phyloP scores from a whole-genome alignment of 805 yeast genomes.

The Kodamaea leandrae region DNA sequence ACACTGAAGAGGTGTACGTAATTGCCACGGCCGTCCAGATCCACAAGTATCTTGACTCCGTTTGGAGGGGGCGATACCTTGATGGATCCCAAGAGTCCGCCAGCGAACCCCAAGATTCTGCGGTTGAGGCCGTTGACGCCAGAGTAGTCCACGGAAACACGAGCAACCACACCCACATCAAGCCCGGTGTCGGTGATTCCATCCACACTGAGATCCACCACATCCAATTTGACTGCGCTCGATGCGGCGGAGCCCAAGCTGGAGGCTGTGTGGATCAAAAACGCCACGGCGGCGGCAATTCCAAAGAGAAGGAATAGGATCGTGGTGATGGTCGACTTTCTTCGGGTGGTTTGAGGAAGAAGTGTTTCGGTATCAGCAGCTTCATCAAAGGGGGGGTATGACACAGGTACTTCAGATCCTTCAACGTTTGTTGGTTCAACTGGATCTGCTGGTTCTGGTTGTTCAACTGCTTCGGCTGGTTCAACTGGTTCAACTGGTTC shows the following conservation, averaged over 20 bases:
- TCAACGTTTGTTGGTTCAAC: too few relatives aligned
- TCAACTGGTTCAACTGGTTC: too few relatives aligned
- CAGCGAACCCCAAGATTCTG: conserved; percentile 19
- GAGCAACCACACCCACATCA: conserved; percentile 26
- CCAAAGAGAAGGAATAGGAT: background rate
- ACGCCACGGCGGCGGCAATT: background rate
- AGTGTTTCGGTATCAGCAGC: too few relatives aligned
- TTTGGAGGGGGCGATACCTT: conserved; percentile 18
- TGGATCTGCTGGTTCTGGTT: too few relatives aligned
- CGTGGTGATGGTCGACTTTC: background rate
- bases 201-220: conserved; percentile 17
- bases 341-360: background rate
- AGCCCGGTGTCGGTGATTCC: conserved; percentile 26
- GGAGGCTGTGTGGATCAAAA: background rate
- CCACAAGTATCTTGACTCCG: conserved; percentile 19
- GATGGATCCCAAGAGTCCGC: conserved; percentile 24
- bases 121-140: conserved; percentile 24
- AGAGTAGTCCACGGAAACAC: conserved; percentile 27
- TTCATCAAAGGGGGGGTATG: background rate
- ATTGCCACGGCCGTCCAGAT: conserved; percentile 13
- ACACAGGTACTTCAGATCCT: too few relatives aligned
- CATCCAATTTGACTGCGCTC: background rate
- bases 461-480: too few relatives aligned
- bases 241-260: background rate
- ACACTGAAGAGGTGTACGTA: conserved; percentile 23